phyloP scores from a whole-genome alignment of 2,329 filamentous ascomycete genomes.

The Fonsecaea monophora region DNA sequence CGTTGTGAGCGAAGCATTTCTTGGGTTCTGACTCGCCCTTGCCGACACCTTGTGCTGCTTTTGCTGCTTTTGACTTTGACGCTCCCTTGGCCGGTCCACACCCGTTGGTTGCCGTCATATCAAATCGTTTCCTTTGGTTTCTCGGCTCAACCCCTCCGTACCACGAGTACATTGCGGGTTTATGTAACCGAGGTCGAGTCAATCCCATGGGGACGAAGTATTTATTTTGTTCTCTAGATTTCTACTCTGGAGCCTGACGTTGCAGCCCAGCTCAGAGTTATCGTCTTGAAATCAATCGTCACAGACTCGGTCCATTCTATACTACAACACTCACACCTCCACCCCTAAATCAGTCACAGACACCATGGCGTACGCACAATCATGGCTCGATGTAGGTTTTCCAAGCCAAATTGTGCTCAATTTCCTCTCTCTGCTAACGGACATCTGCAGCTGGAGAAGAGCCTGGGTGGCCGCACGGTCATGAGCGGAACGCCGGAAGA shows the following conservation, averaged over 20 bases:
- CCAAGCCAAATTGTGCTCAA: neutral
- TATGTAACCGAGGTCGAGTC: conserved; percentile 15
- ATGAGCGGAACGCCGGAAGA: conserved; percentile 35
- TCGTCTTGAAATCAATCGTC: neutral
- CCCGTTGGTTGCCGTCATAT: neutral
- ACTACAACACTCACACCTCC: conserved; percentile 6
- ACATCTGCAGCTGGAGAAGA: conserved; percentile 34
- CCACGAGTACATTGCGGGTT: neutral
- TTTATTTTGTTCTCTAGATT: neutral
- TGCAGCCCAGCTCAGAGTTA: neutral
- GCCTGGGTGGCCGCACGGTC: conserved; percentile 33
- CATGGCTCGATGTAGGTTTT: conserved; percentile 36
- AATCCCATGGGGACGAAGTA: neutral
- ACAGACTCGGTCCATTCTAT: neutral
- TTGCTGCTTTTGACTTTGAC: neutral
- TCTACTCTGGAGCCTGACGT: neutral
- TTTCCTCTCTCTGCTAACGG: neutral
- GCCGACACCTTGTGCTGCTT: neutral
- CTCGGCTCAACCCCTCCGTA: neutral
- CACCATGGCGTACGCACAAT: conserved; percentile 36
- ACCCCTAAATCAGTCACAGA: neutral
- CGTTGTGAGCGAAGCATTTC: neutral
- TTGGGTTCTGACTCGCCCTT: conserved; percentile 2
- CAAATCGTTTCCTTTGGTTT: neutral
- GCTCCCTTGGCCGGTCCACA: neutral